Base-by-base conservation (phyloP, 148 eudicot species). In the Cornus suecica region DNA sequence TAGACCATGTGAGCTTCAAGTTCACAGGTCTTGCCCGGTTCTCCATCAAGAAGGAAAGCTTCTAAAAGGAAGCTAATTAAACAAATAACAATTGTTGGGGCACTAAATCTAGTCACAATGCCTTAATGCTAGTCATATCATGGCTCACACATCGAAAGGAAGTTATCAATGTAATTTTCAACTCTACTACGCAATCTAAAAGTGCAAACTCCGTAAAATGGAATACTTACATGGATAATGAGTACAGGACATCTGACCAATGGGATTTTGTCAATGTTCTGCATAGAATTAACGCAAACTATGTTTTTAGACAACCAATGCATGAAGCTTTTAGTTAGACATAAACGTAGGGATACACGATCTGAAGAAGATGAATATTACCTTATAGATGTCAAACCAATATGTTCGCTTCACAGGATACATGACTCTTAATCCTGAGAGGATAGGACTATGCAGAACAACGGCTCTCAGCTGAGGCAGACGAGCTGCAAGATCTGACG, bases 301-400 rank as follows among this genome's bases (percentile, higher is more conserved):
- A 45, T 5, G 8, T n/a, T 61, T 66, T 77, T 56, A 24, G 66
- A 31, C 23, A 56, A 63, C 1, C 2, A 54, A 70, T n/a, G 82
- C 16, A 32, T 13, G 26, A 64, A 11, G 25, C 22, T 18, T 63
- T 66, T 27, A 34, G 37, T 3, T n/a, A 0, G 54, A 76, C 60
- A 72, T 20, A 29, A 67, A 62, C 27, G 0, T 18, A 58, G 5
- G 4, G 62, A 58, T 58, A 58, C 8, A 58, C 7, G n/a, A 20
- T 22, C 56, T 62, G 51, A 58, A 31, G 48, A 29, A 29, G 10
- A 78, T 6, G 1, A 27, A 41, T 1, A 14, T 45, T 80, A 90
- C 91, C 91, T 88, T 90, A 79, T 88, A 90, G 66, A 90, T 90
- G 79, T 90, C 91, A 65, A 90, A 90, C 90, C 90, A 88, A 69